A percentile compares a stretch with the other conserved stretches of the same genome.
These are phyloP conservation scores for Polytolypa hystricis DNA, from an alignment of 2,329 filamentous ascomycete species.

Conservation along the genomic window DNA sequence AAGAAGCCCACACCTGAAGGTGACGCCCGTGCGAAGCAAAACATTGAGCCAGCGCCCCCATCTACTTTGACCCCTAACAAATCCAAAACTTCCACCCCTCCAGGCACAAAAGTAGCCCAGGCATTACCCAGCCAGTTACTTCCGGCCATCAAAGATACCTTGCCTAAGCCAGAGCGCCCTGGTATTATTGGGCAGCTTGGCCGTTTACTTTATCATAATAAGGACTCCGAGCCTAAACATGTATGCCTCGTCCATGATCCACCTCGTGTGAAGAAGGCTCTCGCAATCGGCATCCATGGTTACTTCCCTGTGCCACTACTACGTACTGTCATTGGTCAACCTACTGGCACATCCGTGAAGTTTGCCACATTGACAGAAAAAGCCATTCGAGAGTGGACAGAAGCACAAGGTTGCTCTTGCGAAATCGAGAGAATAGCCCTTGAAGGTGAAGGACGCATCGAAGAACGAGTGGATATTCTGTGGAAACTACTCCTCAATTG, in stretches of 20 bases:
- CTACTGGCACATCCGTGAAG: conserved; percentile 86
- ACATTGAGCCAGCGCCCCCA: conserved; percentile 8
- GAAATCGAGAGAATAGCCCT: conserved; percentile 90
- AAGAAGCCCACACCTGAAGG: conserved; percentile 18
- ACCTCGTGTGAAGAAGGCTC: conserved; percentile 67
- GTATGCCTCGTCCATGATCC: conserved; percentile 59
- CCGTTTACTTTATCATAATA: conserved; percentile 39
- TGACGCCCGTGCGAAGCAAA: background rate
- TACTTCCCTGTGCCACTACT: conserved; percentile 81
- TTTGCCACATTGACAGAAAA: conserved; percentile 82
- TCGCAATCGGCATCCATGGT: conserved; percentile 90
- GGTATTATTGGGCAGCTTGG: conserved; percentile 52
- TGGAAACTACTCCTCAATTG: conserved; percentile 94
- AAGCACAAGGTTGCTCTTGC: conserved; percentile 59
- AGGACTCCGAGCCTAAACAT: conserved; percentile 52
- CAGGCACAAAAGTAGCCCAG: conserved; percentile 13
- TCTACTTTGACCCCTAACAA: conserved; percentile 3
- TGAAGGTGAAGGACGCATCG: conserved; percentile 87
- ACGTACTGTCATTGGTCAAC: conserved; percentile 84
- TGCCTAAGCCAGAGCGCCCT: conserved; percentile 37
- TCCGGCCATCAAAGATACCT: conserved; percentile 38
- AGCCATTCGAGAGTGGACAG: conserved; percentile 73
- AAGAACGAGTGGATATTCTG: conserved; percentile 76
- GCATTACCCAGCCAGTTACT: conserved; percentile 37
- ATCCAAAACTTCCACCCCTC: background rate